Conservation (phyloP, 805 yeast species). For the Barnettozyma pratensis region DNA sequence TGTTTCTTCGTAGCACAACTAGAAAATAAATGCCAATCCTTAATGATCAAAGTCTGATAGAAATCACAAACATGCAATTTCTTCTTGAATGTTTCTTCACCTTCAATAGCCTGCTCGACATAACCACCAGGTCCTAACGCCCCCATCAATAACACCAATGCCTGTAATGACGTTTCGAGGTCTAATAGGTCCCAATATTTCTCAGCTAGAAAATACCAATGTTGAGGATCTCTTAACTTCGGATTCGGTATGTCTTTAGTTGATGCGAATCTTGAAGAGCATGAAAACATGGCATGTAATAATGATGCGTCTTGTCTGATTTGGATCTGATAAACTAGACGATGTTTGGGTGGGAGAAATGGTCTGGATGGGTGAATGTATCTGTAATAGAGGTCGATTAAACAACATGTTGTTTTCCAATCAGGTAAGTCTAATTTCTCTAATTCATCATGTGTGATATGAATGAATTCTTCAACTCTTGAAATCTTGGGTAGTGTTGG, state of each 20-base stretch:
- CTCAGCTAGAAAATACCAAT: constrained; percentile 34
- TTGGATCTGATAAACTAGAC: constrained; percentile 27
- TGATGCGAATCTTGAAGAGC: constrained; percentile 29
- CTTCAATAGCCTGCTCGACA: constrained; percentile 25
- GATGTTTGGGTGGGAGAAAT: constrained; percentile 31
- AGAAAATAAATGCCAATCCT: constrained; percentile 25
- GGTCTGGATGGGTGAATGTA: constrained; percentile 36
- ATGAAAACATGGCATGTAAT: constrained; percentile 32
- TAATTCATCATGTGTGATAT: constrained; percentile 27
- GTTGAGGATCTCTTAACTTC: constrained; percentile 27
- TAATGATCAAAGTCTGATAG: constrained; percentile 10
- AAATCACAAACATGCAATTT: constrained; percentile 16
- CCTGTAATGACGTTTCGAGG: constrained; percentile 24
- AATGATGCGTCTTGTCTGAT: constrained; percentile 28
- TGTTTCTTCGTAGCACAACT: constrained; percentile 29
- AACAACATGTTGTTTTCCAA: constrained; percentile 27
- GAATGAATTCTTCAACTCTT: constrained; percentile 9
- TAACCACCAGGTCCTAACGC: constrained; percentile 27
- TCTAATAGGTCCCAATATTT: constrained; percentile 29
- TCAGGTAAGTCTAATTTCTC: constrained; percentile 32
- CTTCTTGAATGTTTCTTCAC: constrained; percentile 20
- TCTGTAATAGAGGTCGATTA: constrained; percentile 36
- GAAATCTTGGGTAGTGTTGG: constrained; percentile 9
- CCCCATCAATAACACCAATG: constrained; percentile 26
- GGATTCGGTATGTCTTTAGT: constrained; percentile 22